Percentiles rank a stretch among this genome's conserved stretches.
phyloP scores from a whole-genome alignment of 176 grass and related monocot species.

The Canna indica region DNA sequence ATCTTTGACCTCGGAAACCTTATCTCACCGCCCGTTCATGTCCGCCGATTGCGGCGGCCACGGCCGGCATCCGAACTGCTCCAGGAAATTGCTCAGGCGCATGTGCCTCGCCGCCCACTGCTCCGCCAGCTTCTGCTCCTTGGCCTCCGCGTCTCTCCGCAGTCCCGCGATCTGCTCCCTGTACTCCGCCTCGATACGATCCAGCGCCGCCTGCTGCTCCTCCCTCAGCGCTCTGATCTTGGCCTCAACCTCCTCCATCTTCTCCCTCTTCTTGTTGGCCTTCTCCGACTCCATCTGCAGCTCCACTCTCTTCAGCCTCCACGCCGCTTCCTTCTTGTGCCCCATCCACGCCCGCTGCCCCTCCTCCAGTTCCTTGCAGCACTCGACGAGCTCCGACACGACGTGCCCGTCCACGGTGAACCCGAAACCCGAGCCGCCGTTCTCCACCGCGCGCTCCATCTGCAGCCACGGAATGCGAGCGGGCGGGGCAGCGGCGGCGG shows the following conservation, averaged over 20 bases:
- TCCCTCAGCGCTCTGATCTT: conserved; percentile 50
- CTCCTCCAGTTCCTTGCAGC: conserved; percentile 70
- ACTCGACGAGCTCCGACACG: conserved; percentile 50
- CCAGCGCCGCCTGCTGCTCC: conserved; percentile 55
- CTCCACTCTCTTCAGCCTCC: conserved; percentile 79
- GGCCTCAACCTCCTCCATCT: conserved; percentile 63
- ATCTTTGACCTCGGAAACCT: neutral
- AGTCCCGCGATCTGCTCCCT: conserved; percentile 59
- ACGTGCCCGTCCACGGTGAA: neutral
- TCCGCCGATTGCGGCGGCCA: conserved; percentile 40
- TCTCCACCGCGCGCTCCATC: neutral
- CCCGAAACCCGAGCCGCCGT: neutral
- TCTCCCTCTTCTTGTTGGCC: conserved; percentile 56
- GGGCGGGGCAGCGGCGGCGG: conserved; percentile 17
- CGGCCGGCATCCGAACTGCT: conserved; percentile 39
- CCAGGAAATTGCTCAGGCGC: conserved; percentile 57
- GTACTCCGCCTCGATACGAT: conserved; percentile 66
- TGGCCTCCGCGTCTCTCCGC: conserved; percentile 62
- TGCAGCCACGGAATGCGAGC: conserved; percentile 5
- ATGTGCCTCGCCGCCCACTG: conserved; percentile 88
- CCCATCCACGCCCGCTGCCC: conserved; percentile 71
- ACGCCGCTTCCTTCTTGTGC: conserved; percentile 75
- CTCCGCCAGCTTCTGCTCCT: conserved; percentile 92
- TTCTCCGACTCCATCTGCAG: conserved; percentile 85
- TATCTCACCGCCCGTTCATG: conserved; percentile 47